Base-by-base conservation (phyloP, 192 early-diverging fungal species). In the Backusella liffmaniae region DNA sequence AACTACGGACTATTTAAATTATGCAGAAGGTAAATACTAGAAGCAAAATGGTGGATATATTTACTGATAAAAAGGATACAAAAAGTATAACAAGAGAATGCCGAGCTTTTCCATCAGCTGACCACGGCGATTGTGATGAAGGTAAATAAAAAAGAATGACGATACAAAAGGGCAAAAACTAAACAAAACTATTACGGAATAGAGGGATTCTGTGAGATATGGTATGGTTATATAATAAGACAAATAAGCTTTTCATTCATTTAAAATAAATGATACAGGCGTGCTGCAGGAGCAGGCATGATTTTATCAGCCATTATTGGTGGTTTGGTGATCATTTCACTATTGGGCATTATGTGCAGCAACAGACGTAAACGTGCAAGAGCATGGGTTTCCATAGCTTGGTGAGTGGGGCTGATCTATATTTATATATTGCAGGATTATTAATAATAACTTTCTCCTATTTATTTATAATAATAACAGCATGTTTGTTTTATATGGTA, bases 171-270 rank as follows among this genome's bases (percentile, higher is more conserved):
- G 37, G 37, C 15, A 3, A 44, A 3, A 16, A 16, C 42, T 44
- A 77, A 77, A 36, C 67, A 32, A 21, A 8, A 51, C 21, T 26
- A 3, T n/a, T 67, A 32, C 32, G 32, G 5, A 46, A 56, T 76
- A 81, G 80, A 81, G 9, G 76, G 76, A 29, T 81, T 76, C 37
- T 81, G 80, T 75, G 80, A 81, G 23, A 44, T 81, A 30, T 81
- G 80, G 80, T 73, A 73, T 29, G 23, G 21, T 62, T 41, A 16
- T 44, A 44, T 18, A 26, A 4, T 29, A 3, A 62, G 26, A 62
- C 12, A 29, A 9, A 62, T 26, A 56, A 0, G n/a, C 44, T 67
- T 35, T 44, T 16, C 5, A 49, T 49, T 49, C 15, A 49, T 16
- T 29, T 18, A 66, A 62, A 12, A 7, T 53, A 21, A 34, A 46